Conservation (phyloP, 441 rosid genomes). For the Arabidopsis hybrid region DNA sequence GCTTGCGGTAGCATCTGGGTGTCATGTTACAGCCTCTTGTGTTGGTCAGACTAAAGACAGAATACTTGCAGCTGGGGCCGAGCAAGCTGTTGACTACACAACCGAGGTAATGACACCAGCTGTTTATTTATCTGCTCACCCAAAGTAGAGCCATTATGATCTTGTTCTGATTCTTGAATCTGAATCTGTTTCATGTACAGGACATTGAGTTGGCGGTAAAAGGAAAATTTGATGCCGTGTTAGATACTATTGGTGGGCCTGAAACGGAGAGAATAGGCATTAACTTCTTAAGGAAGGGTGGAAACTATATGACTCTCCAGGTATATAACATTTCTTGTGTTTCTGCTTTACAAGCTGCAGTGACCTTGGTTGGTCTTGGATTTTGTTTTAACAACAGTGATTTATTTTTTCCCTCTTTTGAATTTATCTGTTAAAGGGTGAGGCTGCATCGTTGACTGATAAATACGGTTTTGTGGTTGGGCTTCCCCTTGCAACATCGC, state of each 20-base stretch:
- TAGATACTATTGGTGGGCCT: constrained; percentile 92
- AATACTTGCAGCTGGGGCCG: constrained; percentile 77
- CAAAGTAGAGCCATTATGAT: constrained; percentile 19
- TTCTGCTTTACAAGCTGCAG: not conserved
- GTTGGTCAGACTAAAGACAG: constrained; percentile 71
- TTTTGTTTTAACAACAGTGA: constrained; percentile 19
- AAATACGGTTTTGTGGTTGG: constrained; percentile 78
- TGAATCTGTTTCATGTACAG: constrained; percentile 49
- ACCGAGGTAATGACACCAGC: constrained; percentile 59
- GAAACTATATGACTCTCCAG: constrained; percentile 97
- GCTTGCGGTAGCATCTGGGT: constrained; percentile 78
- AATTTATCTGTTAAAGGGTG: constrained; percentile 62
- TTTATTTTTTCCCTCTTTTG: constrained; percentile 2
- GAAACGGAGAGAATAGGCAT: constrained; percentile 87
- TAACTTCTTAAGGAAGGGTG: constrained; percentile 81
- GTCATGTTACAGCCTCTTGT: constrained; percentile 85
- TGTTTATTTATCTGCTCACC: constrained; percentile 18
- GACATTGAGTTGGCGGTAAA: constrained; percentile 80
- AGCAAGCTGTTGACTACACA: constrained; percentile 89
- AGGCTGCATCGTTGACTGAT: constrained; percentile 87
- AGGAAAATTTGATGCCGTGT: constrained; percentile 88
- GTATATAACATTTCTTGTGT: constrained; percentile 44
- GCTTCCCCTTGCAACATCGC: constrained; percentile 83
- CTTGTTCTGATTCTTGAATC: constrained; percentile 20
- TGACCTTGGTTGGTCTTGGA: constrained; percentile 12